phyloP scores from a whole-genome alignment of 192 early-diverging fungal species.

The Coemansia sp. region DNA sequence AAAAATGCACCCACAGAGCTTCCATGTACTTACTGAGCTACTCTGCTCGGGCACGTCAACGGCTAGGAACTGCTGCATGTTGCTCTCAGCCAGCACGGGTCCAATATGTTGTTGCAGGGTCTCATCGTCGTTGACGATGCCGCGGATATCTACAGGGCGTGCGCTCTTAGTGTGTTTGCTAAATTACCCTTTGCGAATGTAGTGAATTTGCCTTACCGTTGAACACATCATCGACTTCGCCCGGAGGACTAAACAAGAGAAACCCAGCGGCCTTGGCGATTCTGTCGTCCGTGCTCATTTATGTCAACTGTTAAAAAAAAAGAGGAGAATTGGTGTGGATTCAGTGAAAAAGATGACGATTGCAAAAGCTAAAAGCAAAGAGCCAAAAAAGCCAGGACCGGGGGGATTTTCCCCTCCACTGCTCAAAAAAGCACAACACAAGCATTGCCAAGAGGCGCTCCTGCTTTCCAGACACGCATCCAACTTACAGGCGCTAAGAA shows the following conservation, averaged over 20 bases:
- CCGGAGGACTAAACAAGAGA: slow-evolving; percentile 87
- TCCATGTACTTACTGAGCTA: slow-evolving; percentile 13
- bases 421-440: too few species aligned
- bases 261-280: slow-evolving; percentile 75
- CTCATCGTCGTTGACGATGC: slow-evolving; percentile 76
- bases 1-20: background rate
- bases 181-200: background rate
- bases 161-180: background rate
- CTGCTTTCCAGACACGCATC: too few species aligned
- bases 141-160: slow-evolving; percentile 77
- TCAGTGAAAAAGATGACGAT: background rate
- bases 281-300: slow-evolving; percentile 59
- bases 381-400: background rate
- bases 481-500: too few species aligned
- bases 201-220: slow-evolving; percentile 65
- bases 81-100: slow-evolving; percentile 73
- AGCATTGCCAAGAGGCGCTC: too few species aligned
- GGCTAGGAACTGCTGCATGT: slow-evolving; percentile 77
- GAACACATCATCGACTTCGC: slow-evolving; percentile 95
- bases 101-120: slow-evolving; percentile 67
- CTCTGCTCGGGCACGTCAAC: slow-evolving; percentile 63
- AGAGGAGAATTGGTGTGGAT: background rate
- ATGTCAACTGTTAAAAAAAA: background rate
- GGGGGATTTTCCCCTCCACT: background rate
- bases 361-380: background rate